Base-by-base conservation (phyloP, 2,329 filamentous ascomycete genomes). In the Microcyclosporella mali region DNA sequence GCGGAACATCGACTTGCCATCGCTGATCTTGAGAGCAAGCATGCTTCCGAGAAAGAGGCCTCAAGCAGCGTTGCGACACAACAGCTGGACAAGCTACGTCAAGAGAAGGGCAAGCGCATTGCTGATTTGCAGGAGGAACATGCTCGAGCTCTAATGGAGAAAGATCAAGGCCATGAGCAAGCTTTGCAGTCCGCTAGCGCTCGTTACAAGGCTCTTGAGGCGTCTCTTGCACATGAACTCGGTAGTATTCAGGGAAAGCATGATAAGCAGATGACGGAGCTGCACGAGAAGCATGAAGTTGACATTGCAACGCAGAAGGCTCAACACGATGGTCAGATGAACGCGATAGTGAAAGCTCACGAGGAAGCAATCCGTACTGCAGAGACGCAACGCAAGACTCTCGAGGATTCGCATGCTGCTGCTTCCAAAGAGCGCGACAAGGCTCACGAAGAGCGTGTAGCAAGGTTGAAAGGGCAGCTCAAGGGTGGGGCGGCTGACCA, bases 241-340 rank as follows among this genome's bases (percentile, higher is more conserved):
- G 16, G 14, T 16, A 34, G 11, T 8, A 11, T 34, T 14, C 15
- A 18, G 11, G 33, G 10, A 8, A 17, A 17, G n/a, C 33, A 42
- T 33, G 37, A 43, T n/a, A 37, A 29, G 15, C 37, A 36, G 33
- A 34, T 49, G 42, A 29, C 30, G 40, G 48, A 25, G 36, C 37
- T 2, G 38, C 34, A 12, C 31, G 17, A 9, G 25, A 25, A 40
- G 14, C 40, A 37, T 19, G 37, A 33, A 11, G n/a, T 31, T 14
- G 38, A 51, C 18, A 19, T 46, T 18, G 37, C 44, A 28, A 25
- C 27, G 15, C 21, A 48, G 12, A 40, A 28, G n/a, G 25, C 33
- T 31, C 37, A 41, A 19, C 28, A 42, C 27, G 18, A 18, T 18
- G 33, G 15, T 40, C 36, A 10, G 15, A 33, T 21, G 16, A 32